Evolutionary conservation across 805 yeast genomes (phyloP).

Genomic region (Yamadazyma nakazawae): DNA sequence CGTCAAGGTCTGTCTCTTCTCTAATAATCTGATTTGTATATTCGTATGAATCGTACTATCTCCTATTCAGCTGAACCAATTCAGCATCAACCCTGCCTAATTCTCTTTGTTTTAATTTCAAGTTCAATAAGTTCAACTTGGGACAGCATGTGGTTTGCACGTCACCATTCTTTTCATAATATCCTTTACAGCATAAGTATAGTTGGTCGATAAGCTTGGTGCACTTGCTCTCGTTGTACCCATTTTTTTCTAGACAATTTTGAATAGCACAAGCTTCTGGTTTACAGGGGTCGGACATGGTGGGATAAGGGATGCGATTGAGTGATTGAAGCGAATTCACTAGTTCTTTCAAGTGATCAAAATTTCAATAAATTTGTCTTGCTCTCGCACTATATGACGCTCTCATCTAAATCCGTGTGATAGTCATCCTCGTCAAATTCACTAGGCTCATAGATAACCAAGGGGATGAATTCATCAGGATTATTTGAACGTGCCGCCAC

Average conservation of each 20-base stretch:
- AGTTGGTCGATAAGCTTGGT: conserved; percentile 63
- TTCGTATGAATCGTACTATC: background rate
- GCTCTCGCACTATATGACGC: conserved; percentile 8
- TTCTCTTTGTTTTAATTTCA: conserved; percentile 64
- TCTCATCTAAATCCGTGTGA: conserved; percentile 51
- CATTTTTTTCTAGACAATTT: conserved; percentile 61
- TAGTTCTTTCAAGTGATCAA: background rate
- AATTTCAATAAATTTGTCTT: background rate
- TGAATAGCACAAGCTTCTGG: conserved; percentile 81
- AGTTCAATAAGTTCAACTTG: conserved; percentile 53
- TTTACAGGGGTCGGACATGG: conserved; percentile 50
- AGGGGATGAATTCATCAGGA: conserved; percentile 37
- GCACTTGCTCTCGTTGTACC: conserved; percentile 75
- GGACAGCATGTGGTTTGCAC: conserved; percentile 78
- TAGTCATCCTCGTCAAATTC: conserved; percentile 52
- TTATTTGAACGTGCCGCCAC: conserved; percentile 8
- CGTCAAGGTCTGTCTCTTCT: background rate
- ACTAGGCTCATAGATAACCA: conserved; percentile 43
- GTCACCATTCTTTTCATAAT: conserved; percentile 58
- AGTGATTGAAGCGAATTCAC: background rate
- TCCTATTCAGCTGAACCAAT: conserved; percentile 25
- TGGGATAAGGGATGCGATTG: background rate
- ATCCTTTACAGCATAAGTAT: conserved; percentile 70
- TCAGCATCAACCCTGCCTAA: conserved; percentile 58
- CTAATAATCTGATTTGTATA: background rate